These are phyloP conservation scores for Oryza meridionalis DNA, from an alignment of 176 grass and related monocot species.

Conservation along the genomic window DNA sequence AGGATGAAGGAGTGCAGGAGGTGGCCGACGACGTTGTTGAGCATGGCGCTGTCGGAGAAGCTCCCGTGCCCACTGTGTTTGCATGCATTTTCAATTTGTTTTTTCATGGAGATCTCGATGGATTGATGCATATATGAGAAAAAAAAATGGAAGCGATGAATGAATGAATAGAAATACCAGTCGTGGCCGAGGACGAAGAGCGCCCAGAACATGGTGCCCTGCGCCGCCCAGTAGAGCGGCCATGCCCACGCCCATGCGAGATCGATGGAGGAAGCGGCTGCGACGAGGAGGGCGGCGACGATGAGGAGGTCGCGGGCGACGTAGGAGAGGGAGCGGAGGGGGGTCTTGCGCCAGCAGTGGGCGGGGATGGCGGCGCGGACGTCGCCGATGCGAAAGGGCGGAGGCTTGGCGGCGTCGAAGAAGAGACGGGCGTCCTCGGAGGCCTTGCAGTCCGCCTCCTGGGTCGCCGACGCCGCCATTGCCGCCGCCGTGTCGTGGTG, in stretches of 20 bases:
- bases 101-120: too few species aligned
- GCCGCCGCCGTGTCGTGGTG: not conserved
- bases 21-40: slow-evolving; percentile 78
- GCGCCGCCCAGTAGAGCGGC: slow-evolving; percentile 82
- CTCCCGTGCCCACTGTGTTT: slow-evolving; percentile 75
- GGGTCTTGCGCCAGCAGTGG: slow-evolving; percentile 77
- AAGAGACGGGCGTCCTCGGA: slow-evolving; percentile 39
- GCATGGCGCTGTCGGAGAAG: slow-evolving; percentile 58
- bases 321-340: slow-evolving; percentile 67
- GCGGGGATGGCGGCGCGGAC: slow-evolving; percentile 70
- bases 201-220: slow-evolving; percentile 97
- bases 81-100: too few species aligned
- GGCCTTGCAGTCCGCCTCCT: slow-evolving; percentile 43
- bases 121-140: too few species aligned
- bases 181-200: slow-evolving; percentile 96
- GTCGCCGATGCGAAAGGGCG: slow-evolving; percentile 88
- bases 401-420: slow-evolving; percentile 66
- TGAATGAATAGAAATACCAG: slow-evolving; percentile 8
- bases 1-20: slow-evolving; percentile 78
- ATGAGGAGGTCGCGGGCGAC: slow-evolving; percentile 53
- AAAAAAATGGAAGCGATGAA: too few species aligned
- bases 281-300: slow-evolving; percentile 40
- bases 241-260: not conserved
- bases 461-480: slow-evolving; percentile 5
- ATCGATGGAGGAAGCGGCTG: not conserved